Evolutionary conservation across 2,329 filamentous ascomycete species (phyloP).

Genomic region (Scleromitrula shiraiana): DNA sequence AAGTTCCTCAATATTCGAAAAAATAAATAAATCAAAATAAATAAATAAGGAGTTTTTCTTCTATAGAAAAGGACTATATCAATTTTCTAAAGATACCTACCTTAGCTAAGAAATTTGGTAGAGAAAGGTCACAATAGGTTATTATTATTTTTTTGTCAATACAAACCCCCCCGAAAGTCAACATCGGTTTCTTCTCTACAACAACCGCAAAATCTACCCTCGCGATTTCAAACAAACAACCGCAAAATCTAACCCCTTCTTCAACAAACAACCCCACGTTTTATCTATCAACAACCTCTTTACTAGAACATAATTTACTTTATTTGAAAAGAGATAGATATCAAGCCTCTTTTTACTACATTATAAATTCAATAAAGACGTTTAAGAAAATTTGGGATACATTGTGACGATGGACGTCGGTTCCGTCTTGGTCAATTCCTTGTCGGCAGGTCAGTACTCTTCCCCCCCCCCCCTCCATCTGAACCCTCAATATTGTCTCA

Average conservation of each 20-base stretch:
- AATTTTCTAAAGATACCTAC: not conserved
- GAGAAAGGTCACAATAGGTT: slow-evolving; percentile 9
- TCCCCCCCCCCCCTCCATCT: slow-evolving; percentile 12
- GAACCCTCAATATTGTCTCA: not conserved
- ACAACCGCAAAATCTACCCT: slow-evolving; percentile 6
- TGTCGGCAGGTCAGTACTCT: slow-evolving; percentile 71
- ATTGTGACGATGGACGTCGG: slow-evolving; percentile 80
- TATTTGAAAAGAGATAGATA: not conserved
- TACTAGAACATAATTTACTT: not conserved
- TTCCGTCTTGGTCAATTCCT: slow-evolving; percentile 93
- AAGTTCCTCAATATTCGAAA: too few species aligned
- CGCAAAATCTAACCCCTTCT: slow-evolving; percentile 5
- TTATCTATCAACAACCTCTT: slow-evolving; percentile 1
- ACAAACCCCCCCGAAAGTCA: slow-evolving; percentile 5
- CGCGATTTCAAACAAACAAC: slow-evolving; percentile 1
- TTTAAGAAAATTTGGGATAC: not conserved
- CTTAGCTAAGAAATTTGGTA: not conserved
- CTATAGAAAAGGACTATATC: too few species aligned
- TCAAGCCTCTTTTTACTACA: not conserved
- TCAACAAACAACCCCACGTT: not conserved
- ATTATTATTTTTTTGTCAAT: slow-evolving; percentile 11
- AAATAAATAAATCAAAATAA: too few species aligned
- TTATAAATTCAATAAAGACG: not conserved
- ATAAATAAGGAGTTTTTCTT: too few species aligned
- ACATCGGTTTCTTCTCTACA: slow-evolving; percentile 3